These are phyloP conservation scores for Clarireedia homoeocarpa DNA, from an alignment of 2,329 filamentous ascomycete genomes.

Conservation along the genomic window DNA sequence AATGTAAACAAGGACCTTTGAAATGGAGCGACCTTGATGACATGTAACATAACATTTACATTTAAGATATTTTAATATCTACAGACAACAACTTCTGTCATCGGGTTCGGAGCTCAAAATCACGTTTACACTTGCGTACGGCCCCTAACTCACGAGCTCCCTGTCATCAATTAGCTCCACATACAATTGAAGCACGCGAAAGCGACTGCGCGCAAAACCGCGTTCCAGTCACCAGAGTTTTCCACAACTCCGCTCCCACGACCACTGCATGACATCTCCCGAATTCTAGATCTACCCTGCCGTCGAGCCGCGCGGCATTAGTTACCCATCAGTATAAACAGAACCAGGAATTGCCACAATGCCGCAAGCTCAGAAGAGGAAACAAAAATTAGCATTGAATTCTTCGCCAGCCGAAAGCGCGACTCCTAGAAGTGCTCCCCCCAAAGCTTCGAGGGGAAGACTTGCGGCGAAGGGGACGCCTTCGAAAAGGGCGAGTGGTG, in stretches of 20 bases:
- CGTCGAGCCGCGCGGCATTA: not conserved
- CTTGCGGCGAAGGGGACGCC: not conserved
- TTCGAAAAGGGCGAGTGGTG: not conserved
- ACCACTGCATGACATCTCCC: too few species aligned
- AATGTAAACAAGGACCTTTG: too few species aligned
- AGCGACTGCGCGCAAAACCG: constrained; percentile 1
- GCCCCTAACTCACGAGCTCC: too few species aligned
- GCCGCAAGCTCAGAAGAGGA: not conserved
- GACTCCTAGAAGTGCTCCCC: not conserved
- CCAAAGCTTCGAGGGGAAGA: not conserved
- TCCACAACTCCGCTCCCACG: not conserved
- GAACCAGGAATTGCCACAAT: not conserved
- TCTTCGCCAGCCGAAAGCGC: constrained; percentile 1
- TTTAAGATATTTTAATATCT: too few species aligned
- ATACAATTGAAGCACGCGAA: not conserved
- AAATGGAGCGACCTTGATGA: too few species aligned
- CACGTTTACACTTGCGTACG: too few species aligned
- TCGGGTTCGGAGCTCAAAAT: too few species aligned
- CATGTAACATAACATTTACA: too few species aligned
- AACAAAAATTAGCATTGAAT: not conserved
- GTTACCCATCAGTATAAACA: not conserved
- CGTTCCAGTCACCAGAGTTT: constrained; percentile 1
- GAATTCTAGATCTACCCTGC: too few species aligned
- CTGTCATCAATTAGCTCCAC: not conserved
- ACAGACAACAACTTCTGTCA: too few species aligned